Conservation (phyloP, 805 yeast species). For the Candida argentea region DNA sequence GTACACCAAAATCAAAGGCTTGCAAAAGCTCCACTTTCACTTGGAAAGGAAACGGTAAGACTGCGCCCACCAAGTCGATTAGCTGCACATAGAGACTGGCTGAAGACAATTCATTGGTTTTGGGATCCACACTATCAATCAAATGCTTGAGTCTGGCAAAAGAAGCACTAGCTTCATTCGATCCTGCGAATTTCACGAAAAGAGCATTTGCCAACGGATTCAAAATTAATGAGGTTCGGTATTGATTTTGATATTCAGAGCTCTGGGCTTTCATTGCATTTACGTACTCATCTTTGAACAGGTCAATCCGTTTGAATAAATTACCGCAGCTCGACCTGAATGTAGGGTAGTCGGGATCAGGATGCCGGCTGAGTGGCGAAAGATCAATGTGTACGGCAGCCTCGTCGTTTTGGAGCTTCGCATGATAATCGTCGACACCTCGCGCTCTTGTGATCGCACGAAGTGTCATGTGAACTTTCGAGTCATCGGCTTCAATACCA, state of each 20-base stretch:
- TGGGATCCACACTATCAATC: slow-evolving; percentile 4
- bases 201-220: slow-evolving; percentile 54
- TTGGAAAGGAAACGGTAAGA: slow-evolving; percentile 39
- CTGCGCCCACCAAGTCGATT: slow-evolving; percentile 39
- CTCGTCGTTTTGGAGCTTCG: slow-evolving; percentile 5
- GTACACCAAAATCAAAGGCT: slow-evolving; percentile 18
- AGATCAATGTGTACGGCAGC: no score
- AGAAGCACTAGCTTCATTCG: slow-evolving; percentile 36
- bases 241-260: slow-evolving; percentile 1
- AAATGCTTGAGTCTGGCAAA: slow-evolving; percentile 21
- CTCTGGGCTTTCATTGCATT: slow-evolving; percentile 14
- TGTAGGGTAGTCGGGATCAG: slow-evolving; percentile 9
- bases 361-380: no score
- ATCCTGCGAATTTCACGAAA: slow-evolving; percentile 43
- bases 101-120: no score
- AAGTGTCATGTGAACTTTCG: slow-evolving; percentile 34
- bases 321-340: slow-evolving; percentile 10
- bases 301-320: slow-evolving; percentile 28
- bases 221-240: slow-evolving; percentile 32
- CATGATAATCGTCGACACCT: slow-evolving; percentile 1
- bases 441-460: slow-evolving; percentile 39
- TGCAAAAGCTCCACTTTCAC: slow-evolving; percentile 32
- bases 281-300: slow-evolving; percentile 28
- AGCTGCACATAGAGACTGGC: slow-evolving; percentile 5
- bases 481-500: slow-evolving; percentile 36